Evolutionary conservation across 2,329 filamentous ascomycete species (phyloP).

Genomic region (Penicillium janthinellum): DNA sequence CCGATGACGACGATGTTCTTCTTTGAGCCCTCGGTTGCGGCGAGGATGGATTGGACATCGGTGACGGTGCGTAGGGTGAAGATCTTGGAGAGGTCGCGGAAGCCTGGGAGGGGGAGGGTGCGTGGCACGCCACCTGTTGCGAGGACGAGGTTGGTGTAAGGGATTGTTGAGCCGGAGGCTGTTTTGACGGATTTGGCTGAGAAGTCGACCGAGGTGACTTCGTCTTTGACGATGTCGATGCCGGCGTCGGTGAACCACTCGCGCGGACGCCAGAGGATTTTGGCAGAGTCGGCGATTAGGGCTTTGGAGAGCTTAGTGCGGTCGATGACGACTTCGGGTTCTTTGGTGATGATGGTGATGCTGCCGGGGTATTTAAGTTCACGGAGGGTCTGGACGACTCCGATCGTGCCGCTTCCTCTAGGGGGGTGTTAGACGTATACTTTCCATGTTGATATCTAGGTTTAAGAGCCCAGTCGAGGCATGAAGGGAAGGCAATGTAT

Average conservation of each 20-base stretch:
- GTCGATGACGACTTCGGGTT: slow-evolving; percentile 87
- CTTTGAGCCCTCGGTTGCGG: slow-evolving; percentile 70
- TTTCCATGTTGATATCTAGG: too few species aligned
- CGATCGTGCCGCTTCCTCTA: slow-evolving; percentile 79
- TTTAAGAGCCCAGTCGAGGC: background rate
- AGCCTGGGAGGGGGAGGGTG: slow-evolving; percentile 75
- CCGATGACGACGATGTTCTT: slow-evolving; percentile 94
- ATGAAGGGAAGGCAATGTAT: background rate
- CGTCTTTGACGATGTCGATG: slow-evolving; percentile 59
- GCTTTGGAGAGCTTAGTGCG: slow-evolving; percentile 95
- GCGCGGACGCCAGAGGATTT: slow-evolving; percentile 74
- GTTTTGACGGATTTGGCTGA: slow-evolving; percentile 71
- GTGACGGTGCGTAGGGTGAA: slow-evolving; percentile 79
- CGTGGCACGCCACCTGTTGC: slow-evolving; percentile 82
- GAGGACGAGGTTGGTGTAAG: slow-evolving; percentile 86
- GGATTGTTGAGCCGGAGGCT: slow-evolving; percentile 67
- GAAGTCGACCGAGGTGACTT: slow-evolving; percentile 77
- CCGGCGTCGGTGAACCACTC: slow-evolving; percentile 72
- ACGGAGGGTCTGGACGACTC: slow-evolving; percentile 78
- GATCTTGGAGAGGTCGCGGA: slow-evolving; percentile 79
- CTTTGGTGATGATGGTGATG: slow-evolving; percentile 80
- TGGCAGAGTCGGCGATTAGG: slow-evolving; percentile 75
- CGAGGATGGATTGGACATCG: slow-evolving; percentile 75
- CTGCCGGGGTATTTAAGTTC: slow-evolving; percentile 76
- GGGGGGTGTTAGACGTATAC: slow-evolving; percentile 1